Evolutionary conservation across 1,284 basidiomycete species (phyloP), one percentile per base, ranked within the genome.

Genomic region (Tylopilus sp.): DNA sequence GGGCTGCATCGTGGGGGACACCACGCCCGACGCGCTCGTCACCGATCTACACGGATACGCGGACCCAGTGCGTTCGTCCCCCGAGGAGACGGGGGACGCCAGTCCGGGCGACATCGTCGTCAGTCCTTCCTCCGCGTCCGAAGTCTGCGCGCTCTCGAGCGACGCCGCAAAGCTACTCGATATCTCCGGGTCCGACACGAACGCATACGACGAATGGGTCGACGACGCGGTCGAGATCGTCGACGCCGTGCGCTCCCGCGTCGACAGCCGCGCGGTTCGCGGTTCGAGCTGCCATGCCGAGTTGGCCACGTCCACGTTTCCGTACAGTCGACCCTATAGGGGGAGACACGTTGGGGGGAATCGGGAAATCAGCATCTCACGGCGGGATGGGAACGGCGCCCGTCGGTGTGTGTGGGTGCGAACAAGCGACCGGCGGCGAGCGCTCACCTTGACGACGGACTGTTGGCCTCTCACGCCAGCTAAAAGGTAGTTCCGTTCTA

Each of bases 161-260:
- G 88, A 90, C 8, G 85, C 87, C 4, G 86, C 85, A 59, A 90
- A 89, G 66, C 84, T 87, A 69, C 86, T 90, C 7, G 87, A 87
- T 48, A 90, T 85, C 58, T 90, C 88, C 2, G 82, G 82, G 57
- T 90, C 88, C 13, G 88, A 89, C 4, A 91, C 75, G 50, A 88
- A 77, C 3, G 88, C 88, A 60, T 84, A 90, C 0, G 88, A 90
- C 10, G 88, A 90, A 36, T 82, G 86, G 0, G 85, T 86, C 8
- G 88, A 90, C 0, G 82, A 90, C 0, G 82, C 72, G 7, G 86
- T 86, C 4, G 88, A 90, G 7, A 83, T 76, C 5, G 85, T 84
- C 19, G 88, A 90, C 3, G 81, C 82, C 0, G 88, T 89, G 22
- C 88, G 83, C 56, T 85, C 85, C 60, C 88, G 75, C 15, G 76